Evolutionary conservation across 345 rosid species (phyloP), one percentile per base, ranked within the genome.

Genomic region (Sonneratia alba): DNA sequence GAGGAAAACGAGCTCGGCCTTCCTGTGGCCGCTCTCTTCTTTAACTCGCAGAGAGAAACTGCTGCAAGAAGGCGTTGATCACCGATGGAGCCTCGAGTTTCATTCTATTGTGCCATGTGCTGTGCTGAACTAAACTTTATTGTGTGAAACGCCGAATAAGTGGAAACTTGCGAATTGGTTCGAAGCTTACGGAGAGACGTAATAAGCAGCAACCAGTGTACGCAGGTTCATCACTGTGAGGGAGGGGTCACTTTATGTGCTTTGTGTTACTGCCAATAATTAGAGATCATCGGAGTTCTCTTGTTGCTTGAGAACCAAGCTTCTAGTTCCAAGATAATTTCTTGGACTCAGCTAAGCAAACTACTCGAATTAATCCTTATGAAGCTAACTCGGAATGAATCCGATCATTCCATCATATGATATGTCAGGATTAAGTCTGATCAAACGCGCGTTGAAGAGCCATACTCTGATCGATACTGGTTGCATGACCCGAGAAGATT

Each of bases 21-120:
- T 3, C 97, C 98, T 1, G 97, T 94, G 3, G 91, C 97, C 0
- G 97, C 97, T n/a, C 93, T 94, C 45, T 94, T 82, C 86, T 91
- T 91, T 86, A 94, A 94, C 73, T 86, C 88, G 59, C 98, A 91
- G 74, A 85, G 98, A 70, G 98, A 93, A 80, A 93, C 98, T 6
- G 98, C 98, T 9, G 96, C 98, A 19, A 86, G 98, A 73, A 87
- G 91, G 72, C 97, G 98, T 48, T 93, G 66, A 85, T 51, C 12
- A 14, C 34, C 22, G 21, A 22, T 40, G 64, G 64, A 59, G 36
- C 64, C 64, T 14, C 6, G 37, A 11, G 18, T 11, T 62, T 14
- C 32, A 62, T 14, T 27, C 32, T 27, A 59, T 59, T 22, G 21
- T 14, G 32, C 32, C 32, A 27, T 14, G 15, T 48, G 14, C 53